Conservation (phyloP, 495 filamentous ascomycete species). For the Neurospora sp. region DNA sequence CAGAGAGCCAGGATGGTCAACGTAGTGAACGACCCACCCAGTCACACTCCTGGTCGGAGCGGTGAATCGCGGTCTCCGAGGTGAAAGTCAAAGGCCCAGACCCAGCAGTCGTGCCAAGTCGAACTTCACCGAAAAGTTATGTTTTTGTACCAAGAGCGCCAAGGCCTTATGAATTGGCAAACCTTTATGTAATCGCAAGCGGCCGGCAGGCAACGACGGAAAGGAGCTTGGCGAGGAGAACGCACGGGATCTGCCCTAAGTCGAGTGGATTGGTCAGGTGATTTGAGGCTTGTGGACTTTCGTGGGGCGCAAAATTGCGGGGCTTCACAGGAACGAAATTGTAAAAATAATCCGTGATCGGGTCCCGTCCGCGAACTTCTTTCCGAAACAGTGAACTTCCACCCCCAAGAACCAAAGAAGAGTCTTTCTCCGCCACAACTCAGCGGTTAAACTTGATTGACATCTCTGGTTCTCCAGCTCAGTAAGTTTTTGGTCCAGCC, state of each 20-base stretch:
- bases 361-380: conserved; percentile 7
- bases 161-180: neutral
- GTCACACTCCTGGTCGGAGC: neutral
- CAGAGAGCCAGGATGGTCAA: neutral
- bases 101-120: neutral
- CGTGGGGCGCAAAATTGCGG: conserved; percentile 17
- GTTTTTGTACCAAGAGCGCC: neutral
- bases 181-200: neutral
- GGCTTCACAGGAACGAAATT: conserved; percentile 22
- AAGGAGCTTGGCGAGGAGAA: neutral
- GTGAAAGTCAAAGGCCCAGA: neutral
- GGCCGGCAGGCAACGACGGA: neutral
- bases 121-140: neutral
- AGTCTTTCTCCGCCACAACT: conserved; percentile 45
- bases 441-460: conserved; percentile 48
- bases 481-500: conserved; percentile 19
- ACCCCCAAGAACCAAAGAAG: conserved; percentile 38
- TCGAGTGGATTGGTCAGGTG: conserved; percentile 14
- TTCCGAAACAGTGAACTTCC: conserved; percentile 9
- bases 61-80: neutral
- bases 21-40: neutral
- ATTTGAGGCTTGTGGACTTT: conserved; percentile 1
- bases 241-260: conserved; percentile 20
- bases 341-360: conserved; percentile 21
- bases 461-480: conserved; percentile 41